Base-by-base conservation (phyloP, 768 basidiomycete genomes). In the Aureoboletus auriporus region DNA sequence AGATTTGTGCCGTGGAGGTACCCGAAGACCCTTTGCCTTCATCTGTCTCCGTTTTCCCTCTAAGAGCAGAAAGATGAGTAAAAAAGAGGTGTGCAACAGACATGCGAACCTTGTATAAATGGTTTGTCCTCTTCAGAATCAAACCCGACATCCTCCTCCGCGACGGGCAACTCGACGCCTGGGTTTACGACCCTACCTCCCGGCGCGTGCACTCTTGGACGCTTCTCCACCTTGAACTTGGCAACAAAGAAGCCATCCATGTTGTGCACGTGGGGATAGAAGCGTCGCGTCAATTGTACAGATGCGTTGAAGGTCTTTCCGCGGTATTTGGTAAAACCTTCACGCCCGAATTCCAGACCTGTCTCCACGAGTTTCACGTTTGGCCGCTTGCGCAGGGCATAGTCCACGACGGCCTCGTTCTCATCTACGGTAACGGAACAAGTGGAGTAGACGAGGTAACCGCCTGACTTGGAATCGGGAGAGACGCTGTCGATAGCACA, bases 181-280 rank as follows among this genome's bases (percentile, higher is more conserved):
- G 59, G 62, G 26, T 47, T 49, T 3, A 14, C 49, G n/a, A 42
- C 63, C 42, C 60, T 69, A 12, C 68, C 60, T 34, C 58, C 66
- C 5, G 45, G 53, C 46, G 60, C 20, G 20, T 23, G 61, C 31
- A 49, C 60, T 71, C 88, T 93, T 41, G 71, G 63, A 50, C 85
- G 77, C 69, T 82, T 89, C 64, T 83, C 86, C n/a, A 98, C 85
- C 69, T 89, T 94, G 78, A 99, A 91, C 69, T 98, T 98, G 50
- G 95, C 95, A 47, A 98, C 94, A 67, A 79, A 99, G 78, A 99
- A 99, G 6, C 96, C 96, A 66, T 99, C 96, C 94, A 98, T 96
- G 70, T 99, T 99, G 71, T 97, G 94, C 59, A 96, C 93, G 68
- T 97, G 94, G 13, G 94, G 90, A 65, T 93, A 95, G 68, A 93